A percentile compares a stretch with the other conserved stretches of the same genome.
These are phyloP conservation scores for Polyplosphaeria fusca DNA, from an alignment of 495 filamentous ascomycete genomes.

Conservation along the genomic window DNA sequence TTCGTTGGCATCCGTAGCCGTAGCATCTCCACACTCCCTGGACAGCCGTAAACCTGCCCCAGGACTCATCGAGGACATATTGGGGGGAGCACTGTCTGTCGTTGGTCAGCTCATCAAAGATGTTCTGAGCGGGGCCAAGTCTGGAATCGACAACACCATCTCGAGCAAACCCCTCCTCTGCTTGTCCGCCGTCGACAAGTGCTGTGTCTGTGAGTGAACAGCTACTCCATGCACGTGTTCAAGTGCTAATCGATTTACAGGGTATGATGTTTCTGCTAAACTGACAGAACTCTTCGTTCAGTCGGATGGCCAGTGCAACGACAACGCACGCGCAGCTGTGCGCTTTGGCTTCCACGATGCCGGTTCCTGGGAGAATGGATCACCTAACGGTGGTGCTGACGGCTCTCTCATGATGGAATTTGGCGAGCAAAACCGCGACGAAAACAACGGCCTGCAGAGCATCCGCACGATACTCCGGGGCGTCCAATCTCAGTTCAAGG, in stretches of 20 bases:
- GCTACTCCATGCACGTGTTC: background rate
- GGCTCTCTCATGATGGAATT: constrained; percentile 31
- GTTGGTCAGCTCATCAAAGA: constrained; percentile 22
- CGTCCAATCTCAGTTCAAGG: constrained; percentile 22
- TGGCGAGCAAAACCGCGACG: constrained; percentile 27
- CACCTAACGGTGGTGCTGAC: constrained; percentile 29
- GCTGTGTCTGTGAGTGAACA: constrained; percentile 25
- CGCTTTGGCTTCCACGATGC: constrained; percentile 39
- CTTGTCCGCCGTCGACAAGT: constrained; percentile 4
- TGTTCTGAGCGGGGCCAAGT: constrained; percentile 13
- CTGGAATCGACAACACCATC: constrained; percentile 1
- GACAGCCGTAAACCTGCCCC: constrained; percentile 9
- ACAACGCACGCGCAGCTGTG: constrained; percentile 33
- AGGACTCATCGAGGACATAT: constrained; percentile 23
- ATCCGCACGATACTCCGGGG: constrained; percentile 7
- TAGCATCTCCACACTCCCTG: constrained; percentile 12
- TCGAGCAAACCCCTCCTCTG: constrained; percentile 9
- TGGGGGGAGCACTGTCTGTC: constrained; percentile 5
- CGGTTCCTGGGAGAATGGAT: constrained; percentile 29
- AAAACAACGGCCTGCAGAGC: constrained; percentile 33
- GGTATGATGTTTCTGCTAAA: constrained; percentile 20
- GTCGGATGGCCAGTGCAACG: constrained; percentile 28
- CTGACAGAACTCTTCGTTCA: constrained; percentile 22
- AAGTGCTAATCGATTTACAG: constrained; percentile 1
- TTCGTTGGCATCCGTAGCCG: constrained; percentile 2